These are phyloP conservation scores for Neonectria sp. DNA, from an alignment of 2,329 filamentous ascomycete genomes.

Conservation along the genomic window DNA sequence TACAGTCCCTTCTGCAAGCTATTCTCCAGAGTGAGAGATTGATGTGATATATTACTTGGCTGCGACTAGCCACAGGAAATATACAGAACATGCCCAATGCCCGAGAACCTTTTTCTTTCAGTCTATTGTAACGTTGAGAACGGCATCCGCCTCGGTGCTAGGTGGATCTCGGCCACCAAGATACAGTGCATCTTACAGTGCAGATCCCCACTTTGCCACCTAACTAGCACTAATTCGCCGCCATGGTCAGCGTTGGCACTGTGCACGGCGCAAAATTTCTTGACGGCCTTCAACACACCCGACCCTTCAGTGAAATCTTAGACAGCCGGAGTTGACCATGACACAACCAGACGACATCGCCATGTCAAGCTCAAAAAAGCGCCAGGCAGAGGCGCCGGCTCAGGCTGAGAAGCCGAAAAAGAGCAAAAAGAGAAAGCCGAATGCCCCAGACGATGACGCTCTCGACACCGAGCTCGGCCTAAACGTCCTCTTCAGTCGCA, in stretches of 20 bases:
- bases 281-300: constrained; percentile 16
- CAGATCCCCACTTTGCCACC: fast-evolving
- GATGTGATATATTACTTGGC: neutral
- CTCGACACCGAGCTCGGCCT: constrained; percentile 80
- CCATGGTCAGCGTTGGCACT: constrained; percentile 37
- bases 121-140: neutral
- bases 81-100: neutral
- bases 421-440: constrained; percentile 71
- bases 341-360: constrained; percentile 21
- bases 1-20: neutral
- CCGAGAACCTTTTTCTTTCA: neutral
- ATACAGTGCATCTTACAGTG: constrained; percentile 25
- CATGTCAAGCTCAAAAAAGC: constrained; percentile 67
- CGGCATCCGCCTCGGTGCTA: neutral
- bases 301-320: constrained; percentile 11
- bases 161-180: constrained; percentile 19
- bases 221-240: neutral
- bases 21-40: neutral
- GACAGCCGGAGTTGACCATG: neutral
- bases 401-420: constrained; percentile 59
- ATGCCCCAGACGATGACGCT: constrained; percentile 67
- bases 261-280: constrained; percentile 46
- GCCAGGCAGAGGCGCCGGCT: constrained; percentile 66
- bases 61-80: neutral
- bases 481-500: constrained; percentile 84